phyloP scores from a whole-genome alignment of 148 eudicot species.

The Salicornia ramosissima region DNA sequence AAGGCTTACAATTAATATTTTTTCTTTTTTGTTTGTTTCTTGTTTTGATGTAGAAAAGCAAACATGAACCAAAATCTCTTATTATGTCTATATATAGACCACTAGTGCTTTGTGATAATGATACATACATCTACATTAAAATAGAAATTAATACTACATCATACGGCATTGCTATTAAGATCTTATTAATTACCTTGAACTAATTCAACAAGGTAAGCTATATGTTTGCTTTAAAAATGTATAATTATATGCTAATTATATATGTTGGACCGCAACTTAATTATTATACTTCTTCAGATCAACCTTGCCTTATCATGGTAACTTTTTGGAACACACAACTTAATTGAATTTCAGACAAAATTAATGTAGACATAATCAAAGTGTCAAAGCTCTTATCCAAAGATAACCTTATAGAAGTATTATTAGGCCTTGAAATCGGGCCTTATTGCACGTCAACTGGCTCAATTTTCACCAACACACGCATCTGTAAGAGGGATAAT shows the following conservation, averaged over 20 bases:
- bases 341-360: too few relatives aligned
- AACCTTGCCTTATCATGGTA: not conserved
- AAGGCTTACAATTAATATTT: conserved; percentile 8
- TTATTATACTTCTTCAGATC: not conserved
- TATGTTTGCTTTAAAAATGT: not conserved
- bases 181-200: not conserved
- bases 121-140: not conserved
- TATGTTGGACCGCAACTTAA: not conserved
- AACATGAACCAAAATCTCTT: not conserved
- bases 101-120: not conserved
- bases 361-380: too few relatives aligned
- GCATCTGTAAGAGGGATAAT: too few relatives aligned
- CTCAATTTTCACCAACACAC: too few relatives aligned
- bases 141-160: not conserved
- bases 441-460: too few relatives aligned
- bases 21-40: too few relatives aligned
- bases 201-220: too few relatives aligned
- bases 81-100: not conserved
- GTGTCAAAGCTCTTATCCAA: too few relatives aligned
- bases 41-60: not conserved
- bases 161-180: conserved; percentile 1
- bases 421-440: too few relatives aligned
- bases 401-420: too few relatives aligned
- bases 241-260: not conserved
- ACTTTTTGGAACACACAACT: too few relatives aligned